Conservation (phyloP, 2,329 filamentous ascomycete species). For the Trichoderma endophyticum region DNA sequence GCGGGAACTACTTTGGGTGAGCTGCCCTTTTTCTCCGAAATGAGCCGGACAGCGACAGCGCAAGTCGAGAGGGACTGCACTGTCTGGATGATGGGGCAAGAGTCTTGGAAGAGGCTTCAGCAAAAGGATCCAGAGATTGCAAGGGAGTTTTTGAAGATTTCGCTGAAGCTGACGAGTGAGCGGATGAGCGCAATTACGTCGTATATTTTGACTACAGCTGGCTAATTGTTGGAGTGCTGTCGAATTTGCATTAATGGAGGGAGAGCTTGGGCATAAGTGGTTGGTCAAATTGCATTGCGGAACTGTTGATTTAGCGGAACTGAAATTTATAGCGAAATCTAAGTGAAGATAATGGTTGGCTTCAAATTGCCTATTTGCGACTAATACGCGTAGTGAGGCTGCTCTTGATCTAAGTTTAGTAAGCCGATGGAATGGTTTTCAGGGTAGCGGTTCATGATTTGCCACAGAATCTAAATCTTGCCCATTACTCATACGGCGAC, state of each 20-base stretch:
- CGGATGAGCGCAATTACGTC: conserved; percentile 71
- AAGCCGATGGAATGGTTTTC: background rate
- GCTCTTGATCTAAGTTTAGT: background rate
- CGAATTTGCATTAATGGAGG: background rate
- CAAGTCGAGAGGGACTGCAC: conserved; percentile 77
- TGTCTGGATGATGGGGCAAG: conserved; percentile 73
- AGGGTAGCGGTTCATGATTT: background rate
- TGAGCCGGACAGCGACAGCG: conserved; percentile 80
- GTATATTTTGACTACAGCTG: conserved; percentile 50
- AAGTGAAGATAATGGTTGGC: background rate
- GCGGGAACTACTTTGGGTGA: conserved; percentile 94
- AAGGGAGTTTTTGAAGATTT: conserved; percentile 77
- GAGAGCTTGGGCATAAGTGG: background rate
- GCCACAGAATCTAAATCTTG: background rate
- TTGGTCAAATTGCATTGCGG: background rate
- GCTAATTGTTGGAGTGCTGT: conserved; percentile 26
- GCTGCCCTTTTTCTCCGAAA: conserved; percentile 92
- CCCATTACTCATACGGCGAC: background rate
- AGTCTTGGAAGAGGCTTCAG: conserved; percentile 71
- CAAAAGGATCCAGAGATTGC: conserved; percentile 72
- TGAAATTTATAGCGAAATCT: conserved; percentile 8
- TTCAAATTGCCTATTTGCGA: background rate
- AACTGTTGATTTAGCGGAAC: conserved; percentile 4
- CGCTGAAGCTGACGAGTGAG: conserved; percentile 92
- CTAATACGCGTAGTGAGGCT: background rate